Base-by-base conservation (phyloP, 2,329 filamentous ascomycete genomes). In the Colletotrichum sp. region DNA sequence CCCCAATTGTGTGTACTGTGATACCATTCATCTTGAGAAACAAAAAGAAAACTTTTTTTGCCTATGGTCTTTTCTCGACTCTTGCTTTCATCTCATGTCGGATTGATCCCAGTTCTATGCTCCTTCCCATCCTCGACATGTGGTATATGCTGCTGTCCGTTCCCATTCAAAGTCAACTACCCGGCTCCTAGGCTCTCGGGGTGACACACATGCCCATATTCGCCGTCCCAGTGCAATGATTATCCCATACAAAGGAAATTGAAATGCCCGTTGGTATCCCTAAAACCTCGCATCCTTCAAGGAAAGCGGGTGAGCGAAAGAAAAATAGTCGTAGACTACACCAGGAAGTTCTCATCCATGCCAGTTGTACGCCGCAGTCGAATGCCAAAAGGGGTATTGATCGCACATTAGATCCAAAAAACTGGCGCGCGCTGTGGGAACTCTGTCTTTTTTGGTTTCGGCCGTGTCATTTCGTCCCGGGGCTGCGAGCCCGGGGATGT, bases 351-450 rank as follows among this genome's bases (percentile, higher is more conserved):
- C 68, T 77, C 69, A 57, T 71, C 62, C 63, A 73, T 77, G 73
- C 74, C 69, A 69, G 71, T 71, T 57, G 52, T 77, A 74, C 76
- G 76, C 76, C 76, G 68, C 60, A 77, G 71, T 74, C 70, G 70
- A 77, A 77, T 77, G 76, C 74, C 71, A 74, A 74, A 69, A 64
- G 73, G 73, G 73, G 73, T 75, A 75, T 75, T 75, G 73, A 73
- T 75, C 63, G 73, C 70, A 75, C 64, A 71, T 75, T 75, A 68
- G 57, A 73, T 73, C 73, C 64, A 75, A 73, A 72, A 75, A 75
- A 75, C 36, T 75, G 67, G 72, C 68, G 68, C 72, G 64, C 72
- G 39, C 39, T 44, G 39, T 75, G 72, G 63, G 57, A 75, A 72
- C 72, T 72, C 67, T 75, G 72, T 77, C 64, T 75, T 75, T 65